phyloP scores from a whole-genome alignment of 768 basidiomycete species.

The Brasilioporus rufonigricans region DNA sequence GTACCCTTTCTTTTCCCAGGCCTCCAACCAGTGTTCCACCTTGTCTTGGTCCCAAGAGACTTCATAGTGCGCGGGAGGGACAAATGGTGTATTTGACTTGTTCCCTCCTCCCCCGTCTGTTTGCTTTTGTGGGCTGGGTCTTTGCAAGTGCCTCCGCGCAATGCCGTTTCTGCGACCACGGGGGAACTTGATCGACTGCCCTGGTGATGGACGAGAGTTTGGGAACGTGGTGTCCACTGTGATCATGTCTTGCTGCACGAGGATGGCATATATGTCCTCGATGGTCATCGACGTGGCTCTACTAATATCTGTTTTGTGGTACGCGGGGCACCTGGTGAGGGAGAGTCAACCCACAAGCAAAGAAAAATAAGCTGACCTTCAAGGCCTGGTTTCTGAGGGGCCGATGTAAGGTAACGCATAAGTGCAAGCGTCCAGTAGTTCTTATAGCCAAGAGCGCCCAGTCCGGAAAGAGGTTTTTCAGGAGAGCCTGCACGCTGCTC shows the following conservation, averaged over 20 bases:
- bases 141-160: conserved; percentile 62
- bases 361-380: conserved; percentile 58
- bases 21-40: conserved; percentile 61
- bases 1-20: conserved; percentile 79
- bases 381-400: conserved; percentile 59
- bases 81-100: conserved; percentile 50
- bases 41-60: conserved; percentile 70
- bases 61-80: conserved; percentile 66
- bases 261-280: conserved; percentile 80
- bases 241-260: conserved; percentile 77
- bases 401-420: conserved; percentile 71
- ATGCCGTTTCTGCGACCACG: conserved; percentile 67
- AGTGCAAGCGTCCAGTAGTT: conserved; percentile 91
- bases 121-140: conserved; percentile 46
- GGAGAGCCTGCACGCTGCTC: conserved; percentile 89
- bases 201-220: conserved; percentile 63
- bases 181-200: conserved; percentile 72
- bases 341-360: conserved; percentile 11
- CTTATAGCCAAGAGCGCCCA: conserved; percentile 92
- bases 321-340: conserved; percentile 20
- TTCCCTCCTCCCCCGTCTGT: conserved; percentile 33
- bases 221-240: conserved; percentile 45
- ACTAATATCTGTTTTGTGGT: conserved; percentile 65
- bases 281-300: conserved; percentile 84
- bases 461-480: conserved; percentile 90